Base-by-base conservation (phyloP, 2,329 filamentous ascomycete genomes). In the Aspergillus felis region DNA sequence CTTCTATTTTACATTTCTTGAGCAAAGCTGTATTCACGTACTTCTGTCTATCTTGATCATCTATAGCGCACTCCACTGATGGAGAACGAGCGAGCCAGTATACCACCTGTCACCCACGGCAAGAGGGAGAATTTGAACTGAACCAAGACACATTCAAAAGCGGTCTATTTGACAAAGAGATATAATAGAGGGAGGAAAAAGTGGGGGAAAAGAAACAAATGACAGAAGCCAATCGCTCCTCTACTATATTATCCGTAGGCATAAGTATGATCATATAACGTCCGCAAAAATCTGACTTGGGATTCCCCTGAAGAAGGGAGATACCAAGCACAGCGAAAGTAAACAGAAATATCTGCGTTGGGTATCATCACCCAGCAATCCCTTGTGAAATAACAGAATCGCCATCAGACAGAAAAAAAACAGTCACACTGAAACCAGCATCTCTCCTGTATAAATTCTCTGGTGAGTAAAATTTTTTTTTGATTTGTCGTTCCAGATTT, bases 381-480 rank as follows among this genome's bases (percentile, higher is more conserved):
- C 44, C 24, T 27, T 47, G 44, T 62, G 51, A 61, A 35, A 53
- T n/a, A 24, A 52, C 12, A 47, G 22, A 47, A 47, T 25, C 20
- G 22, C 12, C 22, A 47, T 10, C 12, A 27, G 20, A 47, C 10
- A 47, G 44, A 24, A 25, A 17, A 10, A 47, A 5, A 44, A 24
- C 42, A 46, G n/a, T 47, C 44, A 47, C 44, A 17, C 12, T 4
- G 24, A 6, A 47, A 47, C 22, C 12, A 25, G 24, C 12, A 56
- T 57, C 50, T 51, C 48, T 58, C 50, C 50, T 52, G 58, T 57
- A 56, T 27, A 58, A 28, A 44, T 22, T 54, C 35, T 49, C 53
- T 48, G 53, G 51, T 51, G 24, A 42, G 24, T 54, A 27, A 41
- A n/a, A 50, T 25, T 53, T 52, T 54, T 46, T 52, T 51, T 47